phyloP scores from a whole-genome alignment of 768 basidiomycete genomes.

The Leccinum truebloodii region DNA sequence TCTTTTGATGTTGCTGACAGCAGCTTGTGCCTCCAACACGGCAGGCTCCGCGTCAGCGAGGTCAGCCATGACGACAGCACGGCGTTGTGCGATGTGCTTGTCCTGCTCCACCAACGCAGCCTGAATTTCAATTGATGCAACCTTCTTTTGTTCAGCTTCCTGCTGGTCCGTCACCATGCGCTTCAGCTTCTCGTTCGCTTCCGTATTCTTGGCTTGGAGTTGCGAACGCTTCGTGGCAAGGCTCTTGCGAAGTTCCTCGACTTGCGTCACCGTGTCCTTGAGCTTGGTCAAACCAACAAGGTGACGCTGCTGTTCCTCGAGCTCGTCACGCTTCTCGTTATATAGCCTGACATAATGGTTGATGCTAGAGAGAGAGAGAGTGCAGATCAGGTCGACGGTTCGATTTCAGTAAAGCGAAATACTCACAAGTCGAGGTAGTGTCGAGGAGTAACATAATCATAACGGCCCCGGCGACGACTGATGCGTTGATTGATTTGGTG shows the following conservation, averaged over 20 bases:
- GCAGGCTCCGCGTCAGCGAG: constrained; percentile 98
- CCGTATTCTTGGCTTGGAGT: constrained; percentile 88
- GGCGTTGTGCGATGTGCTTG: constrained; percentile 82
- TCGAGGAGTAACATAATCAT: constrained; percentile 95
- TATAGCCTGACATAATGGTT: constrained; percentile 96
- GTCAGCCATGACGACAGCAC: constrained; percentile 88
- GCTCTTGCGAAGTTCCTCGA: constrained; percentile 94
- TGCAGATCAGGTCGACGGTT: constrained; percentile 7
- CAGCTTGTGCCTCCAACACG: constrained; percentile 89
- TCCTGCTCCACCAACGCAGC: constrained; percentile 92
- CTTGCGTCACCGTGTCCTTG: constrained; percentile 92
- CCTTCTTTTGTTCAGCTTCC: constrained; percentile 97
- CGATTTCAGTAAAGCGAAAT: not conserved
- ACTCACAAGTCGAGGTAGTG: constrained; percentile 99
- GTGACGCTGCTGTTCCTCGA: constrained; percentile 98
- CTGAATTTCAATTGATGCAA: constrained; percentile 94
- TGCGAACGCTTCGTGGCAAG: constrained; percentile 92
- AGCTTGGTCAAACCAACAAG: constrained; percentile 97
- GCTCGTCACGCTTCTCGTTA: constrained; percentile 93
- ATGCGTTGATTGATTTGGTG: constrained; percentile 88
- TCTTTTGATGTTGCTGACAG: constrained; percentile 96
- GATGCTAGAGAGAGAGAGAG: constrained; percentile 57
- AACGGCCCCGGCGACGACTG: constrained; percentile 90
- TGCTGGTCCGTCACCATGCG: constrained; percentile 99
- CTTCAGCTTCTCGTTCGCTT: constrained; percentile 96